phyloP scores from a whole-genome alignment of 208 protist species.

The Trypanosoma vivax region DNA sequence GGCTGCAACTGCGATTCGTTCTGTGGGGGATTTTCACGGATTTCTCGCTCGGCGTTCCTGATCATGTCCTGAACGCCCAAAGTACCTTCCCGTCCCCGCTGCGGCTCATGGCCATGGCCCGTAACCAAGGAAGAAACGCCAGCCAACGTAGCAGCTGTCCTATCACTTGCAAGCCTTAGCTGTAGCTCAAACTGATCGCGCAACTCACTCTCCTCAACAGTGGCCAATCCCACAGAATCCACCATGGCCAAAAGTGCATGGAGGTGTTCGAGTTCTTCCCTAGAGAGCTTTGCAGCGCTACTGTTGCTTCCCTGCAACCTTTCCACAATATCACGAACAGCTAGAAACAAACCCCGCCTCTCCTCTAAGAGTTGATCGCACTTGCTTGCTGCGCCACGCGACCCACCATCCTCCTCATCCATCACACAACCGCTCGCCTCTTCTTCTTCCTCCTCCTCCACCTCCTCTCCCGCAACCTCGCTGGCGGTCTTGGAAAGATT shows the following conservation, averaged over 20 bases:
- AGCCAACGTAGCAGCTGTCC: neutral
- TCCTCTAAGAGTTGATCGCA: neutral
- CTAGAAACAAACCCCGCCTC: constrained; percentile 14
- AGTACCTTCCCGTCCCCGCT: neutral
- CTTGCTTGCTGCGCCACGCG: neutral
- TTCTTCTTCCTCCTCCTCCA: neutral
- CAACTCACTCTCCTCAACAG: constrained; percentile 16
- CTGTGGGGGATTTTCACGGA: constrained; percentile 20
- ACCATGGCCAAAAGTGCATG: constrained; percentile 21
- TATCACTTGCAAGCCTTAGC: constrained; percentile 12
- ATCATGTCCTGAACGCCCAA: constrained; percentile 1
- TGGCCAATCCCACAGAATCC: constrained; percentile 17
- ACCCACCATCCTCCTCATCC: neutral
- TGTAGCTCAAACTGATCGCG: constrained; percentile 19
- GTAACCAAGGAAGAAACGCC: no score
- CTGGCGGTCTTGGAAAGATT: no score
- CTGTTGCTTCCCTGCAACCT: constrained; percentile 22
- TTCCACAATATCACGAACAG: constrained; percentile 26
- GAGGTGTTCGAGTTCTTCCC: constrained; percentile 22
- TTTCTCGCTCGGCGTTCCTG: neutral
- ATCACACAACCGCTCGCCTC: neutral
- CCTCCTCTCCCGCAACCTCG: neutral
- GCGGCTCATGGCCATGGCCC: neutral
- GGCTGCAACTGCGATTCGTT: constrained; percentile 24
- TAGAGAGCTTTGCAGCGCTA: constrained; percentile 8